Evolutionary conservation across 2,329 filamentous ascomycete species (phyloP), one percentile per base, ranked within the genome.

Genomic region (Microdochium bolleyi): DNA sequence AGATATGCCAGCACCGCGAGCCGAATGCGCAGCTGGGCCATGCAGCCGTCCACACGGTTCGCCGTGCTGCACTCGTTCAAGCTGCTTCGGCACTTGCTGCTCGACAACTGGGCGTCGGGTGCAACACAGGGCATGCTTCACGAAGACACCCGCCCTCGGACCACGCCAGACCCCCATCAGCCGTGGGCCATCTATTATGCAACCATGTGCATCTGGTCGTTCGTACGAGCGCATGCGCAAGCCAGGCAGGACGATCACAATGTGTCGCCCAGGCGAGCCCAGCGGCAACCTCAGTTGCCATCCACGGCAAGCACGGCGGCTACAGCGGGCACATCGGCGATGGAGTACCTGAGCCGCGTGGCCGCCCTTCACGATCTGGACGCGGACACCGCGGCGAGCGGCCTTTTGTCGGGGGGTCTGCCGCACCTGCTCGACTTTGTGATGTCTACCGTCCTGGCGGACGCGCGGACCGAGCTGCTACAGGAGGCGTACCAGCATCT

Each of bases 111-210:
- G 52, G 61, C 78, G 69, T 55, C 61, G 63, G 16, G 64, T 64
- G 11, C 63, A 61, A 48, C 62, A 58, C 19, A 59, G 55, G 46
- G 56, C 52, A 27, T 59, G 59, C 16, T 49, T 53, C 41, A 61
- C 64, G 57, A 64, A 53, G 53, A 57, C 22, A 61, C 66, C 52
- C 56, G 55, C 14, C 48, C 50, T 55, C 32, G 53, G 21, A 38
- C 59, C 3, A 73, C 73, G 27, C 70, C 78, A 27, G 81, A 95
- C 24, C 83, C 94, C 22, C 92, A 96, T 60, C 79, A 90, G 24
- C 89, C 91, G 0, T 96, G 91, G 90, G 88, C 95, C 46, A 79
- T 96, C 64, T 96, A 95, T 70, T 92, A 92, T 60, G 88, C 91
- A 0, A 83, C 85, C 0, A 73, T 96, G 51, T 87, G 89, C 49